A percentile compares a stretch with the other conserved stretches of the same genome.
phyloP scores from a whole-genome alignment of 1,284 basidiomycete species.

The Erythrobasidium hasegawianum region DNA sequence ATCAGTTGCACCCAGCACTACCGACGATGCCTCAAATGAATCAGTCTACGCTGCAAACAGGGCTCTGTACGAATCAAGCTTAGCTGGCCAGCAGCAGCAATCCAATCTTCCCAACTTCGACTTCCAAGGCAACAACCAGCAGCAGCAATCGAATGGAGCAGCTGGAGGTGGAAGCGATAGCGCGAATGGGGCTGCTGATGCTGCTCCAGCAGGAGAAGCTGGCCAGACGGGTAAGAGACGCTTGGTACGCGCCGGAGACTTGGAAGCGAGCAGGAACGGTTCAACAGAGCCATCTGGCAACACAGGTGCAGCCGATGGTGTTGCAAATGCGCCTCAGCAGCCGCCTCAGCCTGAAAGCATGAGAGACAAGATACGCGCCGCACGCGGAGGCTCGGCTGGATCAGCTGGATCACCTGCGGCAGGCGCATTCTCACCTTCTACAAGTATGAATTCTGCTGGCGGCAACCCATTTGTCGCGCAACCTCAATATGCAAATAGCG shows the following conservation, averaged over 20 bases:
- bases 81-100: slow-evolving; percentile 11
- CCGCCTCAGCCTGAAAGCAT: slow-evolving; percentile 15
- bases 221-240: slow-evolving; percentile 22
- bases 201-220: neutral
- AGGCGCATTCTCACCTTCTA: neutral
- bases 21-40: slow-evolving; percentile 15
- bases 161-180: neutral
- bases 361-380: slow-evolving; percentile 24
- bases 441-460: neutral
- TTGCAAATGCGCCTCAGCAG: slow-evolving; percentile 1
- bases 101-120: neutral
- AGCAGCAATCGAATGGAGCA: slow-evolving; percentile 16
- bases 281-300: neutral
- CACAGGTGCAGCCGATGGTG: neutral
- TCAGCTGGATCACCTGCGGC: neutral
- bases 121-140: neutral
- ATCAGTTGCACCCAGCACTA: neutral
- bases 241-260: slow-evolving; percentile 27
- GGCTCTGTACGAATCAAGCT: slow-evolving; percentile 25
- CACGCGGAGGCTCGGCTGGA: neutral
- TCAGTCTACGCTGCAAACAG: slow-evolving; percentile 29
- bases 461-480: slow-evolving; percentile 29
- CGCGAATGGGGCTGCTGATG: neutral
- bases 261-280: slow-evolving; percentile 4
- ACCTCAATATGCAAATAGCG: slow-evolving; percentile 9